These are phyloP conservation scores for Lodderomyces metapsilosis DNA, from an alignment of 1,139 yeast genomes.

Conservation along the genomic window DNA sequence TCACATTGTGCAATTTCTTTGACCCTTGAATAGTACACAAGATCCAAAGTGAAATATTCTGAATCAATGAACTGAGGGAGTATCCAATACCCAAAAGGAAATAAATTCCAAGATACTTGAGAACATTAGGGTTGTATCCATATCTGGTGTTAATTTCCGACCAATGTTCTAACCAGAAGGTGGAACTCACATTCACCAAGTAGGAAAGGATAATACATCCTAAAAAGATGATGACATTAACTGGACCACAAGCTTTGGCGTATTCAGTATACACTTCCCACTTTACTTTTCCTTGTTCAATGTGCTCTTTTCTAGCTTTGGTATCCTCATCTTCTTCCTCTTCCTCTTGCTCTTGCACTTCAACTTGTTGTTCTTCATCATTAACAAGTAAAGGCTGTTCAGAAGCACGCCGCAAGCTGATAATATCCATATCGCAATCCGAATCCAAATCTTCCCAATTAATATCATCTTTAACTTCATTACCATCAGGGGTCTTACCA, in stretches of 20 bases:
- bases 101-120: slow-evolving; percentile 72
- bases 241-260: slow-evolving; percentile 85
- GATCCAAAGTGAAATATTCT: slow-evolving; percentile 74
- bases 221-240: slow-evolving; percentile 59
- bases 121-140: slow-evolving; percentile 71
- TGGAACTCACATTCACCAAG: slow-evolving; percentile 53
- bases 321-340: slow-evolving; percentile 47
- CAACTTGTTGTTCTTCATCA: slow-evolving; percentile 15
- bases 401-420: slow-evolving; percentile 70
- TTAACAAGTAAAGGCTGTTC: slow-evolving; percentile 51
- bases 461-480: slow-evolving; percentile 12
- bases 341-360: slow-evolving; percentile 32
- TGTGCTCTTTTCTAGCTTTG: slow-evolving; percentile 61
- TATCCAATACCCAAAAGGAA: slow-evolving; percentile 65
- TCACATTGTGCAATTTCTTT: slow-evolving; percentile 66
- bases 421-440: slow-evolving; percentile 32
- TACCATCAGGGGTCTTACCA: not conserved
- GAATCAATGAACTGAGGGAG: slow-evolving; percentile 62
- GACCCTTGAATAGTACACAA: slow-evolving; percentile 86
- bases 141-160: slow-evolving; percentile 76
- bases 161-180: slow-evolving; percentile 96
- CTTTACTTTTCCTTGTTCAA: slow-evolving; percentile 92
- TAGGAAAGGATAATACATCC: slow-evolving; percentile 52
- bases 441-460: slow-evolving; percentile 28
- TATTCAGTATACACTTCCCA: slow-evolving; percentile 84